Evolutionary conservation across 1,139 yeast genomes (phyloP), one percentile per base, ranked within the genome.

Genomic region (Candida sp.): DNA sequence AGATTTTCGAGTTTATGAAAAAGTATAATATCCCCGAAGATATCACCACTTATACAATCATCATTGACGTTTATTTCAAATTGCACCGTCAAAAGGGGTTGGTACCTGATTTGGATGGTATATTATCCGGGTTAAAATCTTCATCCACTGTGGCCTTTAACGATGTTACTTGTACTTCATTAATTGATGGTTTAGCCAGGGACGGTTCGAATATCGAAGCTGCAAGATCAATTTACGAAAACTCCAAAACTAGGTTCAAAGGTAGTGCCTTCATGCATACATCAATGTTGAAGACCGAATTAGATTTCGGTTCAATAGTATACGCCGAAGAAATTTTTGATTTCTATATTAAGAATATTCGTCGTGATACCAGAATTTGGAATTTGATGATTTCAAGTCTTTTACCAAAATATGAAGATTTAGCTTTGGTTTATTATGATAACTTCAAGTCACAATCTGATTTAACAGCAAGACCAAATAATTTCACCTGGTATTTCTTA

Each of bases 31-130:
- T 84, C 33, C 58, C 70, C 32, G 87, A 85, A 25, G 88, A 83
- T 56, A 72, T 81, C 41, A 82, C 81, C 12, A 84, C 93, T 1
- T 80, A 81, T 59, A 77, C 91, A n/a, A 76, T 77, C 34, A 64
- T 84, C 30, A 72, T 84, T 43, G 83, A 84, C 55, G 63, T 75
- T 43, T 70, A 77, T 51, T 73, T 84, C 64, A 81, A 79, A 57
- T 52, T 67, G 33, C 68, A 75, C 39, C 65, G 67, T 36, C 63
- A 67, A 7, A 70, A 63, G 43, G 81, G 83, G 9, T 58, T 68
- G 43, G 59, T 64, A n/a, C 77, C 84, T 4, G 61, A 71, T 33
- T 64, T 68, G 7, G 63, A 64, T 15, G 60, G 60, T 3, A 61
- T 83, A 39, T 60, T 84, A 41, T 49, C 57, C 3, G 73, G 72